Evolutionary conservation across 768 basidiomycete genomes (phyloP).

Genomic region (Termitomyces sp.): DNA sequence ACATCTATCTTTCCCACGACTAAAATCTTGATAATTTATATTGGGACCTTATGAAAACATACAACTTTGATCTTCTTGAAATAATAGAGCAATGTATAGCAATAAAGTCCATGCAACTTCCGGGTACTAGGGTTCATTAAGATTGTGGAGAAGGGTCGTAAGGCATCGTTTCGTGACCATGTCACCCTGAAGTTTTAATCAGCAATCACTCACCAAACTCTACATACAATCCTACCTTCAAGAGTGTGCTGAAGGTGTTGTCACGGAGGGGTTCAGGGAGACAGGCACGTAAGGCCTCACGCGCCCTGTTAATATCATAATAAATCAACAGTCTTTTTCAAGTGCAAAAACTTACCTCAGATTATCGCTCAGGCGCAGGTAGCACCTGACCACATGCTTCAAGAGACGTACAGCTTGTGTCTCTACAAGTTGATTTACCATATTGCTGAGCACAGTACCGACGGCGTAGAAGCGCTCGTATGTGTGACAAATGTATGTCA

Average conservation of each 20-base stretch:
- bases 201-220: conserved; percentile 6
- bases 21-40: conserved; percentile 7
- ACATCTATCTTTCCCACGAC: conserved; percentile 11
- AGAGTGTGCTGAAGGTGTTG: conserved; percentile 83
- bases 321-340: background rate
- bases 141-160: conserved; percentile 83
- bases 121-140: conserved; percentile 58
- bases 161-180: conserved; percentile 97
- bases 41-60: conserved; percentile 5
- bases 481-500: conserved; percentile 99
- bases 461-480: conserved; percentile 99
- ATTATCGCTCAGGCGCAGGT: conserved; percentile 93
- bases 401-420: conserved; percentile 94
- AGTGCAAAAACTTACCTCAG: conserved; percentile 55
- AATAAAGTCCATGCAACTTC: conserved; percentile 15
- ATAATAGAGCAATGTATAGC: conserved; percentile 16
- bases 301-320: conserved; percentile 51
- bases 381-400: conserved; percentile 98
- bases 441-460: conserved; percentile 95
- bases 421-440: conserved; percentile 98
- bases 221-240: conserved; percentile 62
- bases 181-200: conserved; percentile 59
- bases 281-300: conserved; percentile 93
- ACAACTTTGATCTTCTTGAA: conserved; percentile 8
- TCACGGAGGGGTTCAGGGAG: conserved; percentile 94